phyloP scores from a whole-genome alignment of 257 asterid species.

The Solanum chiquidenum region DNA sequence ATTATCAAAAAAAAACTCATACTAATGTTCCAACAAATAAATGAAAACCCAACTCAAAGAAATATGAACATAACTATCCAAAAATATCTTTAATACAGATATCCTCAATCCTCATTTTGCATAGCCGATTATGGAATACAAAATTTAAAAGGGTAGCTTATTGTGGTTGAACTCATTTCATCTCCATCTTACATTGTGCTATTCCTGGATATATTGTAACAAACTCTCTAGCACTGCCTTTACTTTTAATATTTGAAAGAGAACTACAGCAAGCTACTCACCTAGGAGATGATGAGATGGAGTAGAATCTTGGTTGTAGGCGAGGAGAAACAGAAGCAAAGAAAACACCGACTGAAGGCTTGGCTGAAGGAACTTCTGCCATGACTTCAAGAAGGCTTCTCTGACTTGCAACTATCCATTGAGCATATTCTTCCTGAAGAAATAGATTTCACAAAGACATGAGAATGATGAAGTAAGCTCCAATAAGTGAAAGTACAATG shows the following conservation, averaged over 20 bases:
- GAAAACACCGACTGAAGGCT: constrained; percentile 93
- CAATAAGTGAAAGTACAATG: not conserved
- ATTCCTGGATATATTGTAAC: not conserved
- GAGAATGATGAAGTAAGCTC: constrained; percentile 2
- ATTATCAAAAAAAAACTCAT: not conserved
- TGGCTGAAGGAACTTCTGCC: constrained; percentile 87
- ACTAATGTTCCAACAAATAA: not conserved
- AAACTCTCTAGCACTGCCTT: not conserved
- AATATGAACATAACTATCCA: not conserved
- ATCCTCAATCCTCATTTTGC: not conserved
- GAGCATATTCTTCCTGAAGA: constrained; percentile 86
- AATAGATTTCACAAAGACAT: not conserved
- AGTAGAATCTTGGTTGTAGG: constrained; percentile 88
- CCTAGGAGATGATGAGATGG: constrained; percentile 96
- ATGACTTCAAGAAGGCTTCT: constrained; percentile 91
- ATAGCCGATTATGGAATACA: not conserved
- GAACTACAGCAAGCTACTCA: constrained; percentile 12
- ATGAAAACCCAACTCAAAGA: not conserved
- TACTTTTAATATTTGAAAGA: not conserved
- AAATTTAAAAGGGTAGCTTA: not conserved
- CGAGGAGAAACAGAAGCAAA: constrained; percentile 93
- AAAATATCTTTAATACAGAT: not conserved
- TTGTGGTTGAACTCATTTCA: not conserved
- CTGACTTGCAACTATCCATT: constrained; percentile 64
- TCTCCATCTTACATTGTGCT: not conserved